A percentile compares a stretch with the other conserved stretches of the same genome.
Conservation (phyloP, 2,329 filamentous ascomycete genomes). For the Pseudocercospora pini-densiflorae region DNA sequence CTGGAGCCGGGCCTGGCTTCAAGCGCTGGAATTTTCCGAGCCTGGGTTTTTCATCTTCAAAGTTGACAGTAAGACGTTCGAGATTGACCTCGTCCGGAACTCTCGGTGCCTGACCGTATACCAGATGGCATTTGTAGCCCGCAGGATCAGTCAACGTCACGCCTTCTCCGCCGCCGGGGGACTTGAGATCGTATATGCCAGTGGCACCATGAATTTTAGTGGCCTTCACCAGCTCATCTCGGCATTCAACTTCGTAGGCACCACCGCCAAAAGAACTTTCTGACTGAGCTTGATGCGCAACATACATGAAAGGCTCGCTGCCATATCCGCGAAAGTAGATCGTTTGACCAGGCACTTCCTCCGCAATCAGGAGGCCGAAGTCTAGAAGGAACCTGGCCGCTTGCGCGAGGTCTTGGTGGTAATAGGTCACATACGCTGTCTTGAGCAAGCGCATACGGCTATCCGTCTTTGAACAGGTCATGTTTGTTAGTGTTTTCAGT, state of each 20-base stretch:
- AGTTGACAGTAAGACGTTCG: slow-evolving; percentile 37
- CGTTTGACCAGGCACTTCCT: not conserved
- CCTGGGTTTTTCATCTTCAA: slow-evolving; percentile 37
- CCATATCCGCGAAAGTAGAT: slow-evolving; percentile 22
- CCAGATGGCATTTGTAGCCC: slow-evolving; percentile 40
- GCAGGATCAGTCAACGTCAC: slow-evolving; percentile 42
- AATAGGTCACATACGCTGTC: slow-evolving; percentile 17
- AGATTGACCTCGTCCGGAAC: slow-evolving; percentile 18
- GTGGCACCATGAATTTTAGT: slow-evolving; percentile 27
- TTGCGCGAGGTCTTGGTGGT: slow-evolving; percentile 15
- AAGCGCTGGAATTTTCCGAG: slow-evolving; percentile 32
- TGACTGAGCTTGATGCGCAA: not conserved
- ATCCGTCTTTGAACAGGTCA: not conserved
- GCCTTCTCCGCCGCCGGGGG: slow-evolving; percentile 40
- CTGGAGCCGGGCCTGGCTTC: slow-evolving; percentile 49
- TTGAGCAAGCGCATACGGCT: slow-evolving; percentile 13
- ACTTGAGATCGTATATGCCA: slow-evolving; percentile 37
- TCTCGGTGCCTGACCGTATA: slow-evolving; percentile 36
- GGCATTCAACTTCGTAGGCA: slow-evolving; percentile 44
- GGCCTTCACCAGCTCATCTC: slow-evolving; percentile 38
- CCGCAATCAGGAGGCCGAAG: slow-evolving; percentile 18
- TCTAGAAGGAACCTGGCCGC: slow-evolving; percentile 16
- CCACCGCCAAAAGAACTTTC: slow-evolving; percentile 41
- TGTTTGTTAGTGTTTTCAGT: not conserved
- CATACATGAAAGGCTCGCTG: slow-evolving; percentile 19